Evolutionary conservation across 108 stramenopile genomes (phyloP).

Genomic region (Skeletonema tropicum): DNA sequence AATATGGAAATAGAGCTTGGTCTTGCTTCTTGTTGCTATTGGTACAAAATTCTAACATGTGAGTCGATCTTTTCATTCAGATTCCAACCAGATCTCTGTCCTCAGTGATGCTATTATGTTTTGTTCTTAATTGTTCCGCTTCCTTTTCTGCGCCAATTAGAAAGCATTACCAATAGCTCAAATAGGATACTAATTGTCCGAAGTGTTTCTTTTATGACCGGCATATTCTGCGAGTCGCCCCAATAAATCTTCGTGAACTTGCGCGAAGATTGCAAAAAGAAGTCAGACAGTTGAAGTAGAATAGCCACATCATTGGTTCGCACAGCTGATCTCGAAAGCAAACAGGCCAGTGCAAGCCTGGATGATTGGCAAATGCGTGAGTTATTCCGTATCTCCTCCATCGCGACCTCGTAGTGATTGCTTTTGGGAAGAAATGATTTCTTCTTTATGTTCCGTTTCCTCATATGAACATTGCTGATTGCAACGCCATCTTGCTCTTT

Average conservation of each 20-base stretch:
- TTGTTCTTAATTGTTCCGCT: neutral
- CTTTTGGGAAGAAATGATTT: conserved; percentile 4
- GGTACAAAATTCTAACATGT: neutral
- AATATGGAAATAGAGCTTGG: neutral
- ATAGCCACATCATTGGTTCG: conserved; percentile 18
- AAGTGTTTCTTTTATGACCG: neutral
- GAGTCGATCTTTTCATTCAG: neutral
- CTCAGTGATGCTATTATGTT: neutral
- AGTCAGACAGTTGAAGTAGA: conserved; percentile 16
- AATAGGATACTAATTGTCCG: neutral
- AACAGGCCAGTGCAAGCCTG: conserved; percentile 40
- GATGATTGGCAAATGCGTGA: conserved; percentile 35
- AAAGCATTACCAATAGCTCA: neutral
- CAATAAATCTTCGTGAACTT: neutral
- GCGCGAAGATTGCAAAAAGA: conserved; percentile 35
- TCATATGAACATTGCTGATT: neutral
- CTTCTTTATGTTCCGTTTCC: conserved; percentile 1
- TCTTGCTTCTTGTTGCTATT: neutral
- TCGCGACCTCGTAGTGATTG: conserved; percentile 7
- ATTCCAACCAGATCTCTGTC: neutral
- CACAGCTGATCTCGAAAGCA: conserved; percentile 23
- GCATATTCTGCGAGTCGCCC: neutral
- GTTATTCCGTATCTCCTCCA: conserved; percentile 2
- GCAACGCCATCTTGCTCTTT: neutral
- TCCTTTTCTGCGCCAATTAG: neutral